Percentiles rank a stretch among this genome's conserved stretches.
phyloP scores from a whole-genome alignment of 805 yeast genomes.

The Cyberlindnera petersonii region DNA sequence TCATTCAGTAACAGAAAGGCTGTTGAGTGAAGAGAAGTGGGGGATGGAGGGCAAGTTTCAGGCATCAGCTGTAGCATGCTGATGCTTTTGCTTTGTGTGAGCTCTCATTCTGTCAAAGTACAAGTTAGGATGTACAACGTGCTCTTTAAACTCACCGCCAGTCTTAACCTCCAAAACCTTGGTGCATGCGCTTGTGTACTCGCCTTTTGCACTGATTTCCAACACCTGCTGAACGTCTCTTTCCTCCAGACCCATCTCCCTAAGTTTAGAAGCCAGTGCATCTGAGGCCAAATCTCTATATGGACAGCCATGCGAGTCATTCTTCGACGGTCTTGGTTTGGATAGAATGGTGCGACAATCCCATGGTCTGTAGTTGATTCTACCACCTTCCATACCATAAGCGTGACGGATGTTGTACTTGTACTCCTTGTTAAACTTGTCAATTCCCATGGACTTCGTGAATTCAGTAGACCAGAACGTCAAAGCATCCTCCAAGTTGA shows the following conservation, averaged over 20 bases:
- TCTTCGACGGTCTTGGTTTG: slow-evolving; percentile 62
- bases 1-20: neutral
- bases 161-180: slow-evolving; percentile 78
- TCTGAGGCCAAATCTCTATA: slow-evolving; percentile 74
- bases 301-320: slow-evolving; percentile 90
- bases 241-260: slow-evolving; percentile 62
- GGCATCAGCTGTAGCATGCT: slow-evolving; percentile 12
- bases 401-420: slow-evolving; percentile 82
- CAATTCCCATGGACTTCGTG: slow-evolving; percentile 58
- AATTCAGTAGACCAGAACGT: slow-evolving; percentile 80
- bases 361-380: slow-evolving; percentile 82
- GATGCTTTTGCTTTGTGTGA: slow-evolving; percentile 13
- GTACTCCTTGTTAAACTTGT: slow-evolving; percentile 83
- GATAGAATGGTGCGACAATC: slow-evolving; percentile 74
- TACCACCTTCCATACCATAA: slow-evolving; percentile 89
- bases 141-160: slow-evolving; percentile 36
- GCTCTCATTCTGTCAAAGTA: slow-evolving; percentile 77
- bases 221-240: slow-evolving; percentile 55
- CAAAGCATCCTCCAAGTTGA: slow-evolving; percentile 81
- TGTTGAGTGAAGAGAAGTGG: neutral
- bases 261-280: slow-evolving; percentile 50
- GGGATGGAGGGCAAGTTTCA: slow-evolving; percentile 1
- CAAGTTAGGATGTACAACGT: slow-evolving; percentile 76
- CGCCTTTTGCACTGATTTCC: slow-evolving; percentile 63
- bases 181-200: slow-evolving; percentile 85